Evolutionary conservation across 352 stramenopile genomes (phyloP).

Genomic region (Phytopythium boreale): DNA sequence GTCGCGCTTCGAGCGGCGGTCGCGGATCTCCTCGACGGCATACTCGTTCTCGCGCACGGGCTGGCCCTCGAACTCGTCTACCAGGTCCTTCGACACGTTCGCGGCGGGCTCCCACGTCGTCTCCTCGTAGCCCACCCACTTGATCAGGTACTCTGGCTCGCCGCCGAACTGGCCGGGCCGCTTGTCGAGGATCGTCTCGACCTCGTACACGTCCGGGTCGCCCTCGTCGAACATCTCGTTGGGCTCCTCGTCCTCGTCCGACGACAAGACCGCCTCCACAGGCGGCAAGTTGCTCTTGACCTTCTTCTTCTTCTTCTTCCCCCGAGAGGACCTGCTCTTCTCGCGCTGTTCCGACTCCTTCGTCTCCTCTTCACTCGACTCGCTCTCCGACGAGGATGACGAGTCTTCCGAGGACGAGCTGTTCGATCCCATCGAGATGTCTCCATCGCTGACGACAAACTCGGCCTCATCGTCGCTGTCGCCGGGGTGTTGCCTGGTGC

Average conservation of each 20-base stretch:
- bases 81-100: constrained; percentile 79
- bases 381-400: constrained; percentile 26
- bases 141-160: constrained; percentile 72
- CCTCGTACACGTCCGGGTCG: constrained; percentile 81
- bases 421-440: constrained; percentile 21
- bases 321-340: constrained; percentile 2
- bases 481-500: not conserved
- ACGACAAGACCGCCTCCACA: constrained; percentile 58
- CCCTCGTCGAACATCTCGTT: constrained; percentile 77
- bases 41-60: constrained; percentile 76
- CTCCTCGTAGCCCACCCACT: constrained; percentile 81
- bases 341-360: constrained; percentile 13
- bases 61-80: constrained; percentile 75
- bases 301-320: constrained; percentile 34
- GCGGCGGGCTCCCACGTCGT: constrained; percentile 71
- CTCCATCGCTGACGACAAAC: constrained; percentile 29
- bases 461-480: constrained; percentile 18
- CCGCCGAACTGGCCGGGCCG: constrained; percentile 28
- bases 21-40: constrained; percentile 66
- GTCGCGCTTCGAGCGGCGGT: constrained; percentile 67
- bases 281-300: constrained; percentile 50
- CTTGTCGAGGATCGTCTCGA: constrained; percentile 71
- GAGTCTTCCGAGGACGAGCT: constrained; percentile 18
- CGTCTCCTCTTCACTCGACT: constrained; percentile 30
- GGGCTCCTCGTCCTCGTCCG: constrained; percentile 68